Base-by-base conservation (phyloP, 176 grass and related monocot species). In the Panicum miliaceum region DNA sequence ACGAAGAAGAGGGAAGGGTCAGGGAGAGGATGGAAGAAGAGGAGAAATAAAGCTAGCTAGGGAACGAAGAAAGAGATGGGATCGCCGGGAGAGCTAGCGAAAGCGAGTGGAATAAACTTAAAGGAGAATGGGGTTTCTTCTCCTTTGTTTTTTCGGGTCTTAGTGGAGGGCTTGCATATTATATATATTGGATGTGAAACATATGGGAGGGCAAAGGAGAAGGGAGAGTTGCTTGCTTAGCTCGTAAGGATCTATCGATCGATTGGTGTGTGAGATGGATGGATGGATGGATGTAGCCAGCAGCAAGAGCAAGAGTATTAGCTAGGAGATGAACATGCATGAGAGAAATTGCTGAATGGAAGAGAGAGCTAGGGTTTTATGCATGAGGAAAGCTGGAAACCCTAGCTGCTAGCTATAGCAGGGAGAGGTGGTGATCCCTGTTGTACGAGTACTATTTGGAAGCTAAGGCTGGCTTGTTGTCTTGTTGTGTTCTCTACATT, bases 111-210 rank as follows among this genome's bases (percentile, higher is more conserved):
- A 90, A 87, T 84, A 88, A 92, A 90, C 84, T 84, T 86, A 92
- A 90, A 92, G 82, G 60, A 82, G 81, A 75, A 69, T 74, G 76
- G 50, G 56, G 74, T 47, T 85, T 67, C 80, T 41, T 71, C 53
- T 54, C 71, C 23, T 71, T 41, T 83, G 15, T 61, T 65, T 89
- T 74, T 85, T 37, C n/a, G 71, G 23, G 80, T 81, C 66, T 88
- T 85, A 89, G 89, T 88, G 91, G 82, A 80, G 86, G 23, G 61
- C 34, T 71, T 81, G 73, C 77, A 81, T 77, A 81, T 77, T 90
- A 85, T 71, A 90, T 85, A 91, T 91, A 80, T 91, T 83, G 74
- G 82, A 82, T 91, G 88, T 93, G 91, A 82, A 85, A 88, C 87
- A 88, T 90, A 74, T 66, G 88, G 90, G 59, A 76, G 57, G 34